Evolutionary conservation across 1,139 yeast genomes (phyloP), one percentile per base, ranked within the genome.

Genomic region (Saccharomyces hybrid): DNA sequence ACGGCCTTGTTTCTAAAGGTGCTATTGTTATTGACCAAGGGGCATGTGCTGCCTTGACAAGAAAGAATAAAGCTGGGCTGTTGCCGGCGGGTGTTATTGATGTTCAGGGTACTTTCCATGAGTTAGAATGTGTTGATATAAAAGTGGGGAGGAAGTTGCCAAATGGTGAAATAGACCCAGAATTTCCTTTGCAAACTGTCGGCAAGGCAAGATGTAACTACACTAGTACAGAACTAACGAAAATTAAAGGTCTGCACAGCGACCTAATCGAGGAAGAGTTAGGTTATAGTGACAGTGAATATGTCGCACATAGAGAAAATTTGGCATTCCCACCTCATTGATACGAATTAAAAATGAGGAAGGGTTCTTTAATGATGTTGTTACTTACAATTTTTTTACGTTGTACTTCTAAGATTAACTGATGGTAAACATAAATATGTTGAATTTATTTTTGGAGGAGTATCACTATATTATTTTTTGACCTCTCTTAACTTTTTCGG

Each of bases 141-240:
- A 77, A 80, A 69, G 76, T 84, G 44, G 79, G 88, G 32, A 73
- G 77, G 25, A 70, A 73, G 56, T 60, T 65, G 38, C 53, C 65
- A 14, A 59, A 70, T 48, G 78, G 81, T 30, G 63, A 68, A 2
- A 67, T 74, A 56, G 76, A 76, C 49, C 64, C 70, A 2, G 66
- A 76, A 0, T 68, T 71, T 49, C 80, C 80, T 13, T 75, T 84
- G 3, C 70, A 74, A 26, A 77, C 77, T 55, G 83, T 89, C 31
- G 98, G 98, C 2, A 83, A 90, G 60, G 96, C 97, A 47, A 78
- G 97, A 67, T 95, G 91, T 51, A 93, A 95, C 71, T 93, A 93
- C 72, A 79, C 91, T 11, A 81, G 96, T 1, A 66, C 74, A 1
- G 99, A 93, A 69, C 80, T 95, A 48, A 78, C 78, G 5, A 78